Base-by-base conservation (phyloP, 495 filamentous ascomycete genomes). In the Viridothelium virens region DNA sequence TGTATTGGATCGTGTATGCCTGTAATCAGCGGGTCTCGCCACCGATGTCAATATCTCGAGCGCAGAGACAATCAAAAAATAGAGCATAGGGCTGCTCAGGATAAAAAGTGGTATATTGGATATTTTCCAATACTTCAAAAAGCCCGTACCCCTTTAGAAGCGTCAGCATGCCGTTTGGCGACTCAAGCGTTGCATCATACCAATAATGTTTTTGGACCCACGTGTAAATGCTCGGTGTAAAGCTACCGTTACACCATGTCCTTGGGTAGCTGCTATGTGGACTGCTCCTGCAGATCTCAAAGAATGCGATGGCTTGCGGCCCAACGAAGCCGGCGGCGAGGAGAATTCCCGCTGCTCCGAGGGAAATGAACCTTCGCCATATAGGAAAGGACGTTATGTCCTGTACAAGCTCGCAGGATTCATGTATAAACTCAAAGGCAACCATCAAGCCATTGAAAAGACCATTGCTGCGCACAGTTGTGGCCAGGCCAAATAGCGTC, bases 171-270 rank as follows among this genome's bases (percentile, higher is more conserved):
- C n/a, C 10, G 33, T 18, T 34, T 36, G 7, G 14, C 5, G 2
- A 59, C 53, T 33, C 31, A 36, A 59, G 11, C 31, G 14, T 6
- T 6, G 10, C 3, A 4, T 36, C 84, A 69, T 84, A 95, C 94
- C 95, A 98, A 74, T 98, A 96, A 63, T 89, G 79, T 48, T 77
- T 79, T 72, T 98, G 95, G 12, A 97, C 95, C 80, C 87, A 98
- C 31, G 85, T 79, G 76, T 96, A 98, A 48, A 97, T 90, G 75
- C 91, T 96, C 16, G 95, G 94, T 36, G 36, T 7, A 25, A 91
- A 34, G 6, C 74, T 67, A 25, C 77, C 79, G 36, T 76, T 75
- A 71, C 94, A 98, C 94, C 94, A 98, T 7, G 86, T 85, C 64
- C 89, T 80, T 34, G 67, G 65, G 9, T 70, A 68, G 36, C 72